These are phyloP conservation scores for Botrytis porri DNA, from an alignment of 2,329 filamentous ascomycete genomes.

Conservation along the genomic window DNA sequence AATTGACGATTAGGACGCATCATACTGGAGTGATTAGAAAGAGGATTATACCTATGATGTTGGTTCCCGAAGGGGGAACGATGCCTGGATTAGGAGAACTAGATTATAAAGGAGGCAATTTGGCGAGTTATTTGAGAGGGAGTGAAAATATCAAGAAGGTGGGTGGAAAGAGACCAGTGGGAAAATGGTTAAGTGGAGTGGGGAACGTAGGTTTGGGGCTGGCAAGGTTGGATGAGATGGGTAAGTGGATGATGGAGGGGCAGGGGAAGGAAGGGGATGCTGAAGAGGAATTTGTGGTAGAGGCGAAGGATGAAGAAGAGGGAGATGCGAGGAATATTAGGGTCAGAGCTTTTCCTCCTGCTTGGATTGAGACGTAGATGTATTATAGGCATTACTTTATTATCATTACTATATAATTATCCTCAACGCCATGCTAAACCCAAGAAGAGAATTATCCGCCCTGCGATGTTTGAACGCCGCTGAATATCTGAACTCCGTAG, in stretches of 20 bases:
- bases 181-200: constrained; percentile 74
- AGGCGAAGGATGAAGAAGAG: constrained; percentile 42
- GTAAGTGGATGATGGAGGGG: constrained; percentile 68
- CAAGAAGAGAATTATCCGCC: constrained; percentile 20
- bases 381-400: background rate
- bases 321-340: constrained; percentile 46
- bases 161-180: constrained; percentile 60
- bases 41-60: constrained; percentile 74
- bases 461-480: background rate
- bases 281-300: constrained; percentile 47
- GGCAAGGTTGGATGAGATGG: constrained; percentile 89
- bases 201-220: constrained; percentile 86
- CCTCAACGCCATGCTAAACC: constrained; percentile 35
- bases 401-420: background rate
- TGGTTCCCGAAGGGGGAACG: constrained; percentile 56
- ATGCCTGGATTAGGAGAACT: constrained; percentile 48
- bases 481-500: background rate
- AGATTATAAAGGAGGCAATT: constrained; percentile 38
- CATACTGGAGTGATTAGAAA: constrained; percentile 93
- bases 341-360: constrained; percentile 78
- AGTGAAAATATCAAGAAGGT: constrained; percentile 34
- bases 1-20: constrained; percentile 91
- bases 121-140: constrained; percentile 48
- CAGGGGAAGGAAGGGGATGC: constrained; percentile 55
- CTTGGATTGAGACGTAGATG: constrained; percentile 53